Evolutionary conservation across 1,284 basidiomycete species (phyloP), one percentile per base, ranked within the genome.

Genomic region (Blastosporella zonata): DNA sequence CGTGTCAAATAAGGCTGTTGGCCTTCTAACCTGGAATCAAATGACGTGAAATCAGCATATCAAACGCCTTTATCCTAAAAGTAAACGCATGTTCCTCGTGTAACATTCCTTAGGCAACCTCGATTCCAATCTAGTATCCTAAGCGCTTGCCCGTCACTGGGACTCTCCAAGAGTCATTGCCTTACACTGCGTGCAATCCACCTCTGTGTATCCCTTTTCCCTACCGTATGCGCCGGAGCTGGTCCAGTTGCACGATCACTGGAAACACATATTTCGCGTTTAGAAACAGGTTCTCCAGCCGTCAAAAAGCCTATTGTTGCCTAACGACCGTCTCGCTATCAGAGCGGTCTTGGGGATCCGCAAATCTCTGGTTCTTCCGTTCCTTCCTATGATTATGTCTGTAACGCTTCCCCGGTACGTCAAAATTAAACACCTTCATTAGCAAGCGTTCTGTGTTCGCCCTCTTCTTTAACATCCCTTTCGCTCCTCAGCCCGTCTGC

Each of bases 361-460:
- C 69, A 63, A 64, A 64, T 62, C 58, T 58, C 60, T 57, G 50
- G 49, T 59, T 53, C 62, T 62, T 67, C 59, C 62, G 46, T 59
- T 62, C 63, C 64, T 62, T 56, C 56, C 49, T 57, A 50, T 60
- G 59, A 62, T 59, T 57, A 49, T 58, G 55, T 54, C 58, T 56
- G 55, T 46, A 52, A 56, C 58, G 62, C 57, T 61, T 60, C 59
- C 58, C 59, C 60, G 60, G 60, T 50, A 70, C 69, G 68, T 70
- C 67, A 71, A n/a, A n/a, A 72, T 67, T 67, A 64, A 66, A 62
- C 56, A 66, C 65, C 65, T 62, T 63, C 59, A 66, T 66, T 65
- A 63, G 59, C 49, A 43, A 38, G 23, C 52, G 25, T 37, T 28
- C 40, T 41, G 33, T 53, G 37, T 53, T 55, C 43, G 55, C 52